Evolutionary conservation across 169 alveolate genomes (phyloP).

Genomic region (Eimeria necatrix): DNA sequence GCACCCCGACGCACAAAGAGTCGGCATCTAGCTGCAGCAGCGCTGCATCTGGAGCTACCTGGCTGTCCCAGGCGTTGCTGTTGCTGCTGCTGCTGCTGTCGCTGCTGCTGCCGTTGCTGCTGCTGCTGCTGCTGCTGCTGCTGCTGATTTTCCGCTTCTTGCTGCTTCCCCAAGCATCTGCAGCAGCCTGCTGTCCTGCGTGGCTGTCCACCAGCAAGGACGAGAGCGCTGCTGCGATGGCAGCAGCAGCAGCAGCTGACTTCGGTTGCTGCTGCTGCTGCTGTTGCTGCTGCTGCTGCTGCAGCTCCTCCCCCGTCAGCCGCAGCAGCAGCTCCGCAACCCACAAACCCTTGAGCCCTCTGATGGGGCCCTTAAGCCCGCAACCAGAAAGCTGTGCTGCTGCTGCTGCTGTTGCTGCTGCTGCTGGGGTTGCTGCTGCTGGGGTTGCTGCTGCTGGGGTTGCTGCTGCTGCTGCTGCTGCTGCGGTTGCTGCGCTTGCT

Average conservation of each 20-base stretch:
- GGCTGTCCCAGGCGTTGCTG: background rate
- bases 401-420: slow-evolving; percentile 38
- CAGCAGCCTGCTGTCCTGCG: background rate
- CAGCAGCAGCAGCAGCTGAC: background rate
- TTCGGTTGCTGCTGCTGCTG: too few relatives aligned
- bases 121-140: slow-evolving; percentile 1
- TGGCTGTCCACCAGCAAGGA: background rate
- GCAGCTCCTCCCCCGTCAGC: background rate
- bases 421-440: too few relatives aligned
- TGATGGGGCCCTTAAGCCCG: background rate
- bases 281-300: too few relatives aligned
- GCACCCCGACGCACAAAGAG: background rate
- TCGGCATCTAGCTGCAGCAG: background rate
- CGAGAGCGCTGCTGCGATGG: background rate
- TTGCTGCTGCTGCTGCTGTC: slow-evolving; percentile 2
- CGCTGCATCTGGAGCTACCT: background rate
- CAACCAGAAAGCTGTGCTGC: background rate
- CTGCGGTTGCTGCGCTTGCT: background rate
- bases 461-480: slow-evolving; percentile 4
- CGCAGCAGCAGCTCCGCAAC: slow-evolving; percentile 48
- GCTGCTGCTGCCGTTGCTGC: background rate
- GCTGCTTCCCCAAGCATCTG: background rate
- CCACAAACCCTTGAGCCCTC: background rate
- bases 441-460: too few relatives aligned
- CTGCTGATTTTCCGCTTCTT: background rate